Evolutionary conservation across 257 asterid species (phyloP), one percentile per base, ranked within the genome.

Genomic region (Parsonsia alboflavescens): DNA sequence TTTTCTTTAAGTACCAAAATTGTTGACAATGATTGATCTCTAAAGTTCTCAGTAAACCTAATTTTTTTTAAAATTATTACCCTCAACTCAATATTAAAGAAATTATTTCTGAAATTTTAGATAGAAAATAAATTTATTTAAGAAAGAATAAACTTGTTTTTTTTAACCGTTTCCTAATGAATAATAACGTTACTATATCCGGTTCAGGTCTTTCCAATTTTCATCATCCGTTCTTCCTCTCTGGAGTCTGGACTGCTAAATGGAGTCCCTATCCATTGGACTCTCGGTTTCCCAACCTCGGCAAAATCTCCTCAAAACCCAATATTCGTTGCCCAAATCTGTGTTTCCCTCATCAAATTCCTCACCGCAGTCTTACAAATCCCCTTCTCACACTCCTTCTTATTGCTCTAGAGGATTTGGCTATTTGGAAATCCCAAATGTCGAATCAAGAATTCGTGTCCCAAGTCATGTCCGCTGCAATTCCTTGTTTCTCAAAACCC

Each of bases 191-290:
- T 46, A 2, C 9, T 0, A 42, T 42, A 5, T 42, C 46, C 46
- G 46, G 46, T 42, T 42, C 2, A 42, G 46, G 46, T 42, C 46
- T 2, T 42, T 42, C 9, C 46, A 42, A 33, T 50, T 50, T 26
- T 61, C 68, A 15, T 61, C 75, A 49, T 73, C 17, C 76, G 42
- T 75, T 16, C 67, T 61, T 69, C 66, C 61, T 56, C 30, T 36
- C 70, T 45, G 28, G 52, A n/a, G 39, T 33, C 71, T 44, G 33
- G 50, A n/a, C 56, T 65, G 28, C 41, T 49, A 22, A 61, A 91
- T 93, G 98, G 97, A 87, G 90, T 83, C 94, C 78, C 82, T 89
- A 24, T 89, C 89, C 80, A 53, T 73, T 80, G 84, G 80, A 85
- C 81, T 86, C 84, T 83, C 95, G 19, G 73, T 86, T 81, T 81